These are phyloP conservation scores for Botryotinia globosa DNA, from an alignment of 2,329 filamentous ascomycete genomes.

Conservation along the genomic window DNA sequence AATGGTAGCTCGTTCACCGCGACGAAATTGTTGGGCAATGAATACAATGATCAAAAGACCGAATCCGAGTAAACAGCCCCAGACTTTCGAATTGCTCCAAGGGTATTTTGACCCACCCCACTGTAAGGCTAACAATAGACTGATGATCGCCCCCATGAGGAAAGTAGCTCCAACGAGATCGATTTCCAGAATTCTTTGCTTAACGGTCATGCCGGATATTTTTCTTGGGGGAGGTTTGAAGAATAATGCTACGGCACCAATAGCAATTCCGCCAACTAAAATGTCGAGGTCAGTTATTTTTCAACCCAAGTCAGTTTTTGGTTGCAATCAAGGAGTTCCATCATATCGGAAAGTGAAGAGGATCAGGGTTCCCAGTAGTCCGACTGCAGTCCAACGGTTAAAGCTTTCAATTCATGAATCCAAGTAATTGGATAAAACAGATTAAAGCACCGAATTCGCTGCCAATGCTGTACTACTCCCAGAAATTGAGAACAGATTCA, in stretches of 20 bases:
- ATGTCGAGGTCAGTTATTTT: slow-evolving; percentile 30
- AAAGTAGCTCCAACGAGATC: slow-evolving; percentile 47
- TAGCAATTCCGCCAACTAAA: slow-evolving; percentile 43
- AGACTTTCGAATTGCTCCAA: slow-evolving; percentile 45
- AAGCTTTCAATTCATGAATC: background rate
- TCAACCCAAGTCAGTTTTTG: slow-evolving; percentile 12
- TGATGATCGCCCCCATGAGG: slow-evolving; percentile 47
- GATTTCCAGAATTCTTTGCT: slow-evolving; percentile 45
- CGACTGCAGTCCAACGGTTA: background rate
- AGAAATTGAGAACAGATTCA: background rate
- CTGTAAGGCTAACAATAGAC: slow-evolving; percentile 48
- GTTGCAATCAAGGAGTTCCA: slow-evolving; percentile 20
- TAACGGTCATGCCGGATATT: slow-evolving; percentile 35
- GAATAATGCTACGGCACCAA: slow-evolving; percentile 43
- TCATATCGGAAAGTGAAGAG: background rate
- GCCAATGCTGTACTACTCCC: background rate
- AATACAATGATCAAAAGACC: slow-evolving; percentile 41
- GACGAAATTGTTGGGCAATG: slow-evolving; percentile 42
- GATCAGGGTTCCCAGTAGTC: background rate
- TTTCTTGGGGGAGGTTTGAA: slow-evolving; percentile 44
- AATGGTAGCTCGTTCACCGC: slow-evolving; percentile 51
- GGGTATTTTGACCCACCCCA: slow-evolving; percentile 47
- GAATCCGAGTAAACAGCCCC: slow-evolving; percentile 46
- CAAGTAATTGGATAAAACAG: background rate
- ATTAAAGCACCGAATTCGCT: background rate